phyloP scores from a whole-genome alignment of 257 asterid species.

The Rauvolfia tetraphylla region DNA sequence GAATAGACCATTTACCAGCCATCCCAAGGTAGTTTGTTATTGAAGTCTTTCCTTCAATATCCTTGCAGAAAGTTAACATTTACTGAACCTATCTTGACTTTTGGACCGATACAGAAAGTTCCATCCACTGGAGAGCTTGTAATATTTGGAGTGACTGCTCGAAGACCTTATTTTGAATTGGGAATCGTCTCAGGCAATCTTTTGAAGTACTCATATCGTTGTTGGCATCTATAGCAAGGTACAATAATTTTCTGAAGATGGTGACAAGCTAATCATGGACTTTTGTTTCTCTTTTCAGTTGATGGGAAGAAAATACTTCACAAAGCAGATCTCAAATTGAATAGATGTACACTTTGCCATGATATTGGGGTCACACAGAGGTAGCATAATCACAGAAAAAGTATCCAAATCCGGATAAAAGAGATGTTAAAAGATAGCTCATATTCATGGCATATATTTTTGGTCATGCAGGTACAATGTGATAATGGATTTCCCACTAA shows the following conservation, averaged over 20 bases:
- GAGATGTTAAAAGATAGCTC: neutral
- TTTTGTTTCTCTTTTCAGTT: conserved; percentile 27
- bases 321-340: conserved; percentile 51
- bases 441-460: neutral
- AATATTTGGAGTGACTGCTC: conserved; percentile 45
- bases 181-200: conserved; percentile 64
- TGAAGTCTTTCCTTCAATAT: neutral
- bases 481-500: conserved; percentile 61
- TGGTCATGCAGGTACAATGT: conserved; percentile 46
- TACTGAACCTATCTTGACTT: neutral
- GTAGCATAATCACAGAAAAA: conserved; percentile 11
- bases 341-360: conserved; percentile 60
- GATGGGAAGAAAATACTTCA: conserved; percentile 56
- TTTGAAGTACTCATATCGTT: neutral
- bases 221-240: neutral
- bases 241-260: neutral
- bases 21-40: conserved; percentile 49
- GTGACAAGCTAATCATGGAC: neutral
- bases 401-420: neutral
- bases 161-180: conserved; percentile 51
- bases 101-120: conserved; percentile 39
- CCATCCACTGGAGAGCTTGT: conserved; percentile 65
- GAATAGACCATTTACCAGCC: conserved; percentile 69
- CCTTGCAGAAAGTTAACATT: neutral
- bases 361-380: conserved; percentile 58